These are phyloP conservation scores for Aspergillus ochraceus DNA, from an alignment of 2,329 filamentous ascomycete species.

Conservation along the genomic window DNA sequence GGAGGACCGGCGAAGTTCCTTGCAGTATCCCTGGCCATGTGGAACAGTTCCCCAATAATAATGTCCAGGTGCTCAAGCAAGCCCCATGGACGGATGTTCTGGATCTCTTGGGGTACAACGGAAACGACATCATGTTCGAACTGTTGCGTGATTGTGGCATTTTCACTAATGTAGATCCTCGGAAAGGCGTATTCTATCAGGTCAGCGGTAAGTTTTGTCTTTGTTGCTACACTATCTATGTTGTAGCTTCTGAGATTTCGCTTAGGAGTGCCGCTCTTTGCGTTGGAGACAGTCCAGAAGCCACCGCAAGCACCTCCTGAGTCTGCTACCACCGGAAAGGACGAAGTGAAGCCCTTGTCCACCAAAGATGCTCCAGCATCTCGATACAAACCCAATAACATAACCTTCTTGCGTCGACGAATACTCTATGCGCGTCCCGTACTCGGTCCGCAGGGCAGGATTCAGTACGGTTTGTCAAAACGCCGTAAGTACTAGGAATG, in stretches of 20 bases:
- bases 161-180: slow-evolving; percentile 63
- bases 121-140: slow-evolving; percentile 74
- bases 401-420: slow-evolving; percentile 75
- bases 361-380: not conserved
- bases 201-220: slow-evolving; percentile 63
- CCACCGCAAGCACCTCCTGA: not conserved
- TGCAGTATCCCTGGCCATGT: slow-evolving; percentile 66
- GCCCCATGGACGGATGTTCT: slow-evolving; percentile 75
- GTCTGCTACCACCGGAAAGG: not conserved
- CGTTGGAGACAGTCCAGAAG: slow-evolving; percentile 26
- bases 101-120: slow-evolving; percentile 69
- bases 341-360: not conserved
- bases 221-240: too few species aligned
- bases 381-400: slow-evolving; percentile 50
- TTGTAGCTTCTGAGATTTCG: not conserved
- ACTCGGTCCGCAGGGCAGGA: slow-evolving; percentile 65
- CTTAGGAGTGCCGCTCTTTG: slow-evolving; percentile 33
- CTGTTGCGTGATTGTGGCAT: slow-evolving; percentile 76
- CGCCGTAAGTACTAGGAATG: slow-evolving; percentile 62
- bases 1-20: slow-evolving; percentile 28
- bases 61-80: slow-evolving; percentile 67
- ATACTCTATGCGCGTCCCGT: slow-evolving; percentile 82
- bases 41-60: slow-evolving; percentile 65
- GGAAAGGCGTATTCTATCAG: slow-evolving; percentile 70
- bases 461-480: slow-evolving; percentile 74